phyloP scores from a whole-genome alignment of 805 yeast species.

The Kluyveromyces aestuarii region DNA sequence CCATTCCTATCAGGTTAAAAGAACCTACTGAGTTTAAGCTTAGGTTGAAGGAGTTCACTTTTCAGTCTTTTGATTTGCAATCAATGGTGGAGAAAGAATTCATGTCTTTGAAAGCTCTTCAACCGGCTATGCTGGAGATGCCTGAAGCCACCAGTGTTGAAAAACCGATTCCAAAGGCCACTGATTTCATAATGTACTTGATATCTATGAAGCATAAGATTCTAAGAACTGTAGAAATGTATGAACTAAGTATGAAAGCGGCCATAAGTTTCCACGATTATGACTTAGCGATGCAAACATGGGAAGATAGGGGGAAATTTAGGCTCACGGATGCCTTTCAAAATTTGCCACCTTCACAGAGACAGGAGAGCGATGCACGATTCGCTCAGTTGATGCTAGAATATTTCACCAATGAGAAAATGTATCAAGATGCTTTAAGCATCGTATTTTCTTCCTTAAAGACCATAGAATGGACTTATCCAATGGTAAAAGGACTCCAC shows the following conservation, averaged over 20 bases:
- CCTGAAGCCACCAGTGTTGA: constrained; percentile 8
- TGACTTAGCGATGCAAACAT: constrained; percentile 53
- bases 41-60: constrained; percentile 20
- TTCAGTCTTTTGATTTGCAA: constrained; percentile 18
- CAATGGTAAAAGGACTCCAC: constrained; percentile 36
- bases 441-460: constrained; percentile 57
- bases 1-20: constrained; percentile 20
- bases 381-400: constrained; percentile 69
- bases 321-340: constrained; percentile 48
- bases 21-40: constrained; percentile 18
- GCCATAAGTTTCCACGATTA: constrained; percentile 48
- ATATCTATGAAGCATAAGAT: constrained; percentile 24
- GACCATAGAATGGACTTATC: constrained; percentile 60
- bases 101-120: background rate
- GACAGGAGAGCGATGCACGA: constrained; percentile 14
- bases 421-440: constrained; percentile 60
- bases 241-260: constrained; percentile 56
- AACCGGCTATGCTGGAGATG: constrained; percentile 9
- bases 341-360: constrained; percentile 39
- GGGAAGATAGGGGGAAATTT: constrained; percentile 74
- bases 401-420: constrained; percentile 44
- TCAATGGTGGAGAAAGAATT: constrained; percentile 4
- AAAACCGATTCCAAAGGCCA: constrained; percentile 8
- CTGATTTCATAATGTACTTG: constrained; percentile 9
- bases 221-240: constrained; percentile 40